phyloP scores from a whole-genome alignment of 345 rosid genomes.

The Sapria himalayana region DNA sequence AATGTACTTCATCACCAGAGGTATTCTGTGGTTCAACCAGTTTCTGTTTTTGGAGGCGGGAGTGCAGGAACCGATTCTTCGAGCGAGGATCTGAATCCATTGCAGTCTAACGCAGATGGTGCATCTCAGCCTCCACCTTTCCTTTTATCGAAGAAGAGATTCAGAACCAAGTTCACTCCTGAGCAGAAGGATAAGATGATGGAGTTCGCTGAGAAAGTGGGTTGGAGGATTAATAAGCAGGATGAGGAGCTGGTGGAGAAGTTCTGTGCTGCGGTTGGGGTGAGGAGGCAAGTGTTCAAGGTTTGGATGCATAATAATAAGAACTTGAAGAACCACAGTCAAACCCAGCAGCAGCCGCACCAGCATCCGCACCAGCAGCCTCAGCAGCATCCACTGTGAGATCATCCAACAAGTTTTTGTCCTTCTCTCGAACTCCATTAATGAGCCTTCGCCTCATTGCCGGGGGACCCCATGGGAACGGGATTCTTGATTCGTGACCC shows the following conservation, averaged over 20 bases:
- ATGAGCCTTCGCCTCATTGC: too few species aligned
- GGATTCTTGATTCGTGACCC: too few species aligned
- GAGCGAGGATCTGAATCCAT: conserved; percentile 45
- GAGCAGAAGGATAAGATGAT: conserved; percentile 65
- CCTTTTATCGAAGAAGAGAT: conserved; percentile 40
- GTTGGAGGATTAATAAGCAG: conserved; percentile 55
- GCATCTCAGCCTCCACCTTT: conserved; percentile 22
- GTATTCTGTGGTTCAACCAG: conserved; percentile 14
- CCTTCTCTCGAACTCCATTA: too few species aligned
- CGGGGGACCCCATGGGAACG: too few species aligned
- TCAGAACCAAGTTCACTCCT: conserved; percentile 38
- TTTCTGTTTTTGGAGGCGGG: too few species aligned
- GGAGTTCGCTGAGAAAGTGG: conserved; percentile 61
- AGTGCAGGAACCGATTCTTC: conserved; percentile 49
- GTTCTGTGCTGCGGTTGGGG: conserved; percentile 45
- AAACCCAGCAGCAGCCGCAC: conserved; percentile 8
- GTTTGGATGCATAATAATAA: conserved; percentile 91
- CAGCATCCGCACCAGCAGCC: too few species aligned
- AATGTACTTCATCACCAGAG: conserved; percentile 16
- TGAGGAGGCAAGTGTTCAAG: conserved; percentile 51
- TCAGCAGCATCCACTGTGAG: conserved; percentile 1
- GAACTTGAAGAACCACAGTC: conserved; percentile 31
- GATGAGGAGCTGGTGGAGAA: conserved; percentile 43
- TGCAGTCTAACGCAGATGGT: conserved; percentile 25
- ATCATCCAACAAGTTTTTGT: too few species aligned